Evolutionary conservation across 768 basidiomycete genomes (phyloP).

Genomic region (Lactarius indigo): DNA sequence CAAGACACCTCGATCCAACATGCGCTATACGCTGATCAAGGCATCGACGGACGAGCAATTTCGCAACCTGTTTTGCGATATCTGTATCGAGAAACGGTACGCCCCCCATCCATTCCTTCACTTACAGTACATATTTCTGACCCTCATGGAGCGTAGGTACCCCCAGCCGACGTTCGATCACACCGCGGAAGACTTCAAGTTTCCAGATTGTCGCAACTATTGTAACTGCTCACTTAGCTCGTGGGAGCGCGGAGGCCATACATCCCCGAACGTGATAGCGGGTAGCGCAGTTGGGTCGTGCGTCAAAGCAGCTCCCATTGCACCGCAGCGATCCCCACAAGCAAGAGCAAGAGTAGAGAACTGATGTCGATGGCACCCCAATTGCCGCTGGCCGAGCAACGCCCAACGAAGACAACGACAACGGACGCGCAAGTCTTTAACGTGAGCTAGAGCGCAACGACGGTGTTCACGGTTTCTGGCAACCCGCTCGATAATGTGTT

Average conservation of each 20-base stretch:
- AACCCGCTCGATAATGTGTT: neutral
- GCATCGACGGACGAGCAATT: neutral
- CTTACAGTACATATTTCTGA: neutral
- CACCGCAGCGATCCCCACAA: neutral
- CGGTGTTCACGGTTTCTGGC: neutral
- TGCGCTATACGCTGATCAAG: constrained; percentile 9
- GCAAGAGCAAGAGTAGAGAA: neutral
- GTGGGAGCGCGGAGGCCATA: constrained; percentile 44
- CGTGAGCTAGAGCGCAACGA: neutral
- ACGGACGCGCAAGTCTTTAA: neutral
- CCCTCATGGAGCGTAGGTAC: constrained; percentile 33
- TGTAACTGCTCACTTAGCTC: constrained; percentile 52
- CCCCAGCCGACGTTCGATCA: constrained; percentile 39
- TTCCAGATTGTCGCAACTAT: constrained; percentile 44
- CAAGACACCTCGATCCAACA: constrained; percentile 8
- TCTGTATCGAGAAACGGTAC: constrained; percentile 23
- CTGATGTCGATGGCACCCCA: too few relatives aligned
- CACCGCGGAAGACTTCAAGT: constrained; percentile 33
- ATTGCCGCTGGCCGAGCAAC: neutral
- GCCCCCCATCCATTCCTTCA: neutral
- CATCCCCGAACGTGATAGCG: constrained; percentile 33
- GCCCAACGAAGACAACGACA: neutral
- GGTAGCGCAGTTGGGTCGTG: constrained; percentile 16
- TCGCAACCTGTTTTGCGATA: constrained; percentile 14
- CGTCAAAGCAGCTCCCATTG: neutral